Percentiles rank a stretch among this genome's conserved stretches.
Conservation (phyloP, 805 yeast species). For the Wickerhamiella qilinensis region DNA sequence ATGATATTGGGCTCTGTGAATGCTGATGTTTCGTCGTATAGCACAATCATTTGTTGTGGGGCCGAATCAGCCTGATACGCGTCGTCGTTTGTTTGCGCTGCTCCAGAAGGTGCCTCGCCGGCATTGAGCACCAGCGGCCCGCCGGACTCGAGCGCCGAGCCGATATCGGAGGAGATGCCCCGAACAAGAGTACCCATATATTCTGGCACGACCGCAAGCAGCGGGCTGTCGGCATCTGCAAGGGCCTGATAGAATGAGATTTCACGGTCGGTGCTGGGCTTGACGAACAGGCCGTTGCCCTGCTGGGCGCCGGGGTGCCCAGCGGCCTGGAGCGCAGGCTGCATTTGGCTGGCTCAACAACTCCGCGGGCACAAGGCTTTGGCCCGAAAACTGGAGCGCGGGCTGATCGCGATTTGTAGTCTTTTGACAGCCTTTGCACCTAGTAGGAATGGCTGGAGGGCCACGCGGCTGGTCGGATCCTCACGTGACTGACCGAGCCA, state of each 20-base stretch:
- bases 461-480: too few relatives aligned
- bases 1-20: slow-evolving; percentile 51
- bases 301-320: slow-evolving; percentile 75
- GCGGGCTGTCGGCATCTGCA: slow-evolving; percentile 10
- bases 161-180: neutral
- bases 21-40: slow-evolving; percentile 54
- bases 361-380: neutral
- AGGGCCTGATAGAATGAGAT: slow-evolving; percentile 49
- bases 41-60: slow-evolving; percentile 32
- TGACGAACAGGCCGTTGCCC: slow-evolving; percentile 56
- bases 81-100: neutral
- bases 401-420: too few relatives aligned
- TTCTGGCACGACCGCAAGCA: slow-evolving; percentile 31
- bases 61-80: slow-evolving; percentile 11
- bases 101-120: neutral
- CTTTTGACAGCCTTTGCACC: too few relatives aligned
- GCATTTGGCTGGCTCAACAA: neutral
- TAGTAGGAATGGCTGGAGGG: too few relatives aligned
- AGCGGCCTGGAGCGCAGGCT: slow-evolving; percentile 55
- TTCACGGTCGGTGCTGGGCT: slow-evolving; percentile 50
- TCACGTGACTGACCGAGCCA: too few relatives aligned
- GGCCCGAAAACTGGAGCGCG: neutral
- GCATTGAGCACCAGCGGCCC: neutral
- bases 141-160: neutral
- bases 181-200: slow-evolving; percentile 42